Evolutionary conservation across 1,284 basidiomycete species (phyloP), one percentile per base, ranked within the genome.

Genomic region (Fomitopsis betulina): DNA sequence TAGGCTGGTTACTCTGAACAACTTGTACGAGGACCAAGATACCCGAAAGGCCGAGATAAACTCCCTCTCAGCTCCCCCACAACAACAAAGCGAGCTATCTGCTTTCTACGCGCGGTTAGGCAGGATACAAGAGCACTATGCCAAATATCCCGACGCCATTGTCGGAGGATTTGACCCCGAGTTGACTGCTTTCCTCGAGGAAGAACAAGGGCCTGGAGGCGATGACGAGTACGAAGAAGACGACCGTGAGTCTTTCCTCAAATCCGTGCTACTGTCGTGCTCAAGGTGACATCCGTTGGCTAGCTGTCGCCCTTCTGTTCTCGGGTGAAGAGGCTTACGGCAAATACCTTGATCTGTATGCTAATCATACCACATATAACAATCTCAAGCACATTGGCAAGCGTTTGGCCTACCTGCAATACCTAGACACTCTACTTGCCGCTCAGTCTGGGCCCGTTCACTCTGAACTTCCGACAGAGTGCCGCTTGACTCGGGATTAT

Each of bases 251-350:
- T 84, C 38, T 37, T 43, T 30, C 17, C 39, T 53, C 49, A 21
- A 35, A 5, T 32, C n/a, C 42, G 47, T 57, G 21, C 9, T n/a
- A 13, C 30, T 7, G 43, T 23, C 23, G 15, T 32, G 47, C n/a
- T 12, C 25, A 27, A n/a, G 13, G 10, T 15, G 10, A 8, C 32
- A 10, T 19, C 7, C 15, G 13, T 56, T 45, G 57, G 64, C 51
- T 66, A 96, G 94, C 92, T 56, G 81, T 97, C 58, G 91, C 93
- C 59, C 77, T 93, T 58, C 76, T 96, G 63, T 98, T 98, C 75
- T 95, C 94, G 12, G 97, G 97, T 42, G 96, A 99, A 77, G 97
- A 99, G 72, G 84, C 84, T 38, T 94, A 95, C 62, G 97, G 97
- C 52, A 91, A 93, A 73, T 98, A 96, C 72, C 82, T 99, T 61